These are phyloP conservation scores for Auricularia heimuer DNA, from an alignment of 768 basidiomycete genomes.

Conservation along the genomic window DNA sequence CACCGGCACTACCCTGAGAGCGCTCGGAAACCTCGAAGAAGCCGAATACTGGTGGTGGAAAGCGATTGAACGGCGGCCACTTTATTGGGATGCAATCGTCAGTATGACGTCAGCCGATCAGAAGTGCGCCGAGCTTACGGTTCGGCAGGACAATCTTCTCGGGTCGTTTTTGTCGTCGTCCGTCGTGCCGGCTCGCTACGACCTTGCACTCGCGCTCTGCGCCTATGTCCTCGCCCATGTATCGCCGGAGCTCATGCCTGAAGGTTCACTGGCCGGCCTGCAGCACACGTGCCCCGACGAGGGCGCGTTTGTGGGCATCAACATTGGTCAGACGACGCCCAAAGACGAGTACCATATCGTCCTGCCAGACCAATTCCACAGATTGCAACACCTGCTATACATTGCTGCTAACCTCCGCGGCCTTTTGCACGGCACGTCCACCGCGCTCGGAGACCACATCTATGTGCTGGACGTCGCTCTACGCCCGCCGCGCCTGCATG, in stretches of 20 bases:
- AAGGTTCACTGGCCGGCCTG: conserved; percentile 10
- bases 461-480: conserved; percentile 34
- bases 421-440: conserved; percentile 16
- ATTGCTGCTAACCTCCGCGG: conserved; percentile 29
- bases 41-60: conserved; percentile 33
- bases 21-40: conserved; percentile 22
- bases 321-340: conserved; percentile 8
- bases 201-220: conserved; percentile 25
- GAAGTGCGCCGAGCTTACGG: background rate
- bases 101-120: conserved; percentile 9
- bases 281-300: background rate
- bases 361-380: conserved; percentile 26
- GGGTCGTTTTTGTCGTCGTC: conserved; percentile 16
- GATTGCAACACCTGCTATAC: conserved; percentile 37
- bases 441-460: conserved; percentile 28
- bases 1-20: conserved; percentile 27
- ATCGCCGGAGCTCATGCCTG: conserved; percentile 9
- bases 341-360: conserved; percentile 10
- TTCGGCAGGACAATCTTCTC: conserved; percentile 25
- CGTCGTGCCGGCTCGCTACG: conserved; percentile 11
- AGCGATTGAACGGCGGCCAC: conserved; percentile 24
- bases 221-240: conserved; percentile 22
- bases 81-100: conserved; percentile 26
- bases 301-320: background rate
- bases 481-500: conserved; percentile 16